phyloP scores from a whole-genome alignment of 2,329 filamentous ascomycete species.

The Alternaria conjuncta region DNA sequence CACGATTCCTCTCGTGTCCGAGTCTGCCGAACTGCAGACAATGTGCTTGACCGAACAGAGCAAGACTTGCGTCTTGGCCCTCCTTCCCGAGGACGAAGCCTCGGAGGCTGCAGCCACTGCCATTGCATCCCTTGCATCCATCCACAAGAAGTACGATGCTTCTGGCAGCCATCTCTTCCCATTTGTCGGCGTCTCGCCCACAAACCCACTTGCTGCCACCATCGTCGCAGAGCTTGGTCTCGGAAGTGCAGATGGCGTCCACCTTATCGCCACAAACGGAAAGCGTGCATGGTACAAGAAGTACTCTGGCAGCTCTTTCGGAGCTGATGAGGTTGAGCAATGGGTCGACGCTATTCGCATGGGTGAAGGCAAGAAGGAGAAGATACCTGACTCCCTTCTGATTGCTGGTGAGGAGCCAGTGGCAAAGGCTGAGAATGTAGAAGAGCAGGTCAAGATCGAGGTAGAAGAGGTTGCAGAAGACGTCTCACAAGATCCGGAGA shows the following conservation, averaged over 20 bases:
- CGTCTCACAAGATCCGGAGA: conserved; percentile 4
- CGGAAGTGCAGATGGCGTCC: conserved; percentile 59
- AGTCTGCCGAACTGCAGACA: conserved; percentile 68
- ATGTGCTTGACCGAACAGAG: conserved; percentile 78
- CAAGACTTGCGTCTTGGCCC: conserved; percentile 79
- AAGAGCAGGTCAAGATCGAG: conserved; percentile 41
- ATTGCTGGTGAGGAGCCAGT: conserved; percentile 29
- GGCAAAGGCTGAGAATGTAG: conserved; percentile 28
- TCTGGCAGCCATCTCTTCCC: conserved; percentile 77
- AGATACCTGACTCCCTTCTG: conserved; percentile 62
- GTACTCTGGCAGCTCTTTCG: conserved; percentile 66
- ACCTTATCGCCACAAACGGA: conserved; percentile 82
- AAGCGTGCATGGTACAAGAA: conserved; percentile 86
- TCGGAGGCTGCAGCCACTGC: conserved; percentile 55
- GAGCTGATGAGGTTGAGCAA: conserved; percentile 69
- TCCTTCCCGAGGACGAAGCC: conserved; percentile 49
- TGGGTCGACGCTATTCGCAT: conserved; percentile 94
- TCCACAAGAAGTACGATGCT: conserved; percentile 76
- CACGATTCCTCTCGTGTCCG: conserved; percentile 70
- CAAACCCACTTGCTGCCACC: conserved; percentile 62
- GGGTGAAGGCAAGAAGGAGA: conserved; percentile 82
- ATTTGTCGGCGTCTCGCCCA: conserved; percentile 74
- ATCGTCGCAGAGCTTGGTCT: conserved; percentile 71
- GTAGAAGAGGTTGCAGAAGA: conserved; percentile 39
- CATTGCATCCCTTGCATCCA: conserved; percentile 67